Base-by-base conservation (phyloP, 2,329 filamentous ascomycete genomes). In the Xylaria sp. region DNA sequence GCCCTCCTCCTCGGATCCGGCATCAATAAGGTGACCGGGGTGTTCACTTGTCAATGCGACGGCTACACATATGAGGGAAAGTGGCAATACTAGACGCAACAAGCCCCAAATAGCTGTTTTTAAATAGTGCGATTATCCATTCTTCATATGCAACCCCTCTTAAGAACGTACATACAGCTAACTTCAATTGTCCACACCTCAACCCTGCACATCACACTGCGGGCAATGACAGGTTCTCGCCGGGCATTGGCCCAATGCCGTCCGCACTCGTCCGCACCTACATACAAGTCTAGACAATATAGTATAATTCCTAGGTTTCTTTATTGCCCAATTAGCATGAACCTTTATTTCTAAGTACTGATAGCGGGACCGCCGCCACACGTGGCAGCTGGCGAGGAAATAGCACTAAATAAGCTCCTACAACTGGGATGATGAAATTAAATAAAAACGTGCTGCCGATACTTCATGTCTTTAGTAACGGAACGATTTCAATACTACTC, bases 181-280 rank as follows among this genome's bases (percentile, higher is more conserved):
- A 26, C 13, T 26, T 26, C 23, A 51, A 51, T 28, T 3, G 23
- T 28, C 23, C 33, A 33, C 7, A 33, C 33, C 33, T 6, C 9
- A 33, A 33, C 33, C 33, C 7, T 33, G 33, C 9, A 33, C 33
- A 33, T 33, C 26, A 56, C 31, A 38, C 9, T 38, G 31, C 51
- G 2, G 51, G n/a, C 17, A 53, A 3, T 15, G 31, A 4, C 31
- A 11, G 2, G 31, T 36, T 23, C 31, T 36, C 9, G 17, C 5
- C 4, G 9, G 17, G 31, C 9, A 26, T 51, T 51, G 48, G 48
- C 28, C 48, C 49, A n/a, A 23, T 26, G 49, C 31, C 11, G 31
- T 20, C 51, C 51, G 51, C 51, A 56, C 51, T 36, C 17, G n/a
- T 15, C 51, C 51, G 51, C 51, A 56, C 51, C 17, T 38, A 56